Percentiles rank a stretch among this genome's conserved stretches.
Conservation (phyloP, 1,284 basidiomycete genomes). For the Cyathus olla region DNA sequence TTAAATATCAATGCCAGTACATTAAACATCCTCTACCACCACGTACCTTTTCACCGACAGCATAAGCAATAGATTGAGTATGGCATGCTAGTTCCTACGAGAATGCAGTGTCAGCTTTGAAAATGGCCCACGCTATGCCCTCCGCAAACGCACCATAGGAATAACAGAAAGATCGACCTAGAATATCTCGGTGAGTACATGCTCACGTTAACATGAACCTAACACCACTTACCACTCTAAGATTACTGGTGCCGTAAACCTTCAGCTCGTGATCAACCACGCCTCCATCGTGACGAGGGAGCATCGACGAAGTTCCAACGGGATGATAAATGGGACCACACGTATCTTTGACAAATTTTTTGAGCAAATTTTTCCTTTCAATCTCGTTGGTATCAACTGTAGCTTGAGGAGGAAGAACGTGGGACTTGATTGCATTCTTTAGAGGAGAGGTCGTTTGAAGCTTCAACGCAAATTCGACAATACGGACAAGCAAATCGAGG, state of each 20-base stretch:
- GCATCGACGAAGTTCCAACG: constrained; percentile 54
- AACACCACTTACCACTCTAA: constrained; percentile 36
- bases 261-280: constrained; percentile 63
- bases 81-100: constrained; percentile 13
- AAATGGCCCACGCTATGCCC: neutral
- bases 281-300: constrained; percentile 59
- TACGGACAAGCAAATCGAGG: constrained; percentile 46
- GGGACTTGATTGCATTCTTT: constrained; percentile 17
- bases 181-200: neutral
- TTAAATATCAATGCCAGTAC: neutral
- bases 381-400: constrained; percentile 1
- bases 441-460: constrained; percentile 32
- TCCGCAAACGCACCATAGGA: constrained; percentile 5
- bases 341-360: constrained; percentile 17
- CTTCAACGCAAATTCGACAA: constrained; percentile 45
- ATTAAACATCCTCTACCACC: neutral
- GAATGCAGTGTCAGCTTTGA: neutral
- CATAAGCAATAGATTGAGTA: constrained; percentile 27
- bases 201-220: neutral
- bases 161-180: constrained; percentile 21
- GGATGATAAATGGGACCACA: constrained; percentile 12
- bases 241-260: constrained; percentile 62
- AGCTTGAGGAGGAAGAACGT: constrained; percentile 1
- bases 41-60: constrained; percentile 32
- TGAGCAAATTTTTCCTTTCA: constrained; percentile 3